Evolutionary conservation across 805 yeast species (phyloP).

Genomic region (Ogataea minuta): DNA sequence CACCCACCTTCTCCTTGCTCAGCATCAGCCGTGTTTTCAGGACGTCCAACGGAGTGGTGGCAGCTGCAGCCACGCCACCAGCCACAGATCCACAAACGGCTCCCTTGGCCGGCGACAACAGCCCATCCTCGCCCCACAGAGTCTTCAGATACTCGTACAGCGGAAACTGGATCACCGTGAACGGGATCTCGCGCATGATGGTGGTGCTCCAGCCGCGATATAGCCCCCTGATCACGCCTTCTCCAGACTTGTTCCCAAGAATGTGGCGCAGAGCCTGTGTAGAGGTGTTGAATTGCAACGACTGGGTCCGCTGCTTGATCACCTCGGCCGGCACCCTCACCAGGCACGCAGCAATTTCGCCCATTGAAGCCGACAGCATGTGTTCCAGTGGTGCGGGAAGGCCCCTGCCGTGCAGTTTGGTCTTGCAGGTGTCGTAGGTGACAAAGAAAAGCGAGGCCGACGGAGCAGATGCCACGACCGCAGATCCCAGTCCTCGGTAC

Average conservation of each 20-base stretch:
- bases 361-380: slow-evolving; percentile 84
- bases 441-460: slow-evolving; percentile 73
- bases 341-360: slow-evolving; percentile 90
- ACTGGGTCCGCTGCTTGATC: slow-evolving; percentile 91
- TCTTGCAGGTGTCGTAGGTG: slow-evolving; percentile 78
- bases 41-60: slow-evolving; percentile 79
- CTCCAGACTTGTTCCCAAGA: slow-evolving; percentile 64
- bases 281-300: slow-evolving; percentile 57
- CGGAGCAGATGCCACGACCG: slow-evolving; percentile 94
- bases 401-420: slow-evolving; percentile 24
- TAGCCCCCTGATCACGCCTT: slow-evolving; percentile 72
- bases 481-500: slow-evolving; percentile 89
- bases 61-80: slow-evolving; percentile 79
- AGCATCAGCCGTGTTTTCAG: slow-evolving; percentile 86
- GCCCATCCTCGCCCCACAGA: slow-evolving; percentile 45
- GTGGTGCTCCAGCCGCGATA: slow-evolving; percentile 95
- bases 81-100: slow-evolving; percentile 82
- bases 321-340: slow-evolving; percentile 98
- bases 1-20: slow-evolving; percentile 46
- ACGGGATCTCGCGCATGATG: slow-evolving; percentile 92
- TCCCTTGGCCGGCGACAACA: slow-evolving; percentile 66
- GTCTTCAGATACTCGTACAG: slow-evolving; percentile 80
- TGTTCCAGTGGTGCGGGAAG: slow-evolving; percentile 52
- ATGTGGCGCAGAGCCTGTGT: slow-evolving; percentile 64
- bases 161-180: slow-evolving; percentile 94